Evolutionary conservation across 768 basidiomycete species (phyloP).

Genomic region (Pleurotus ostreatus): DNA sequence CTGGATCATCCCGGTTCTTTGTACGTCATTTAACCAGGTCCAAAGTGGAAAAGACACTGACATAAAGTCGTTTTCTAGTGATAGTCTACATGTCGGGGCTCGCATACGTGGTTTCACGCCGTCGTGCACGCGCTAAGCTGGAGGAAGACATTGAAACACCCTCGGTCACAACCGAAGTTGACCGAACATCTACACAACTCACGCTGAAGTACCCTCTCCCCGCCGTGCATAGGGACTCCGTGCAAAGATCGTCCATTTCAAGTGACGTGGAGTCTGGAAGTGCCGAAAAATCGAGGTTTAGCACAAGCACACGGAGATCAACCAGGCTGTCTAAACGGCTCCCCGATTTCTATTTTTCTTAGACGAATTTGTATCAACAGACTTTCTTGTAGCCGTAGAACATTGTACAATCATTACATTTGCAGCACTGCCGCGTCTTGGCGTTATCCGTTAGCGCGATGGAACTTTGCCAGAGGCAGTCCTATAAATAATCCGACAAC

Average conservation of each 20-base stretch:
- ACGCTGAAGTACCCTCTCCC: neutral
- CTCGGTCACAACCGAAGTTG: neutral
- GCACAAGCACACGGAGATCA: conserved; percentile 1
- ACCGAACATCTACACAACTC: no score
- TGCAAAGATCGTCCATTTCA: neutral
- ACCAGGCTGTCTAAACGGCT: conserved; percentile 5
- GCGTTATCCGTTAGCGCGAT: neutral
- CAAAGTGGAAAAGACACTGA: neutral
- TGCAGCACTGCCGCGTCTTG: neutral
- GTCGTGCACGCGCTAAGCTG: conserved; percentile 1
- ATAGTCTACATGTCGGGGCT: conserved; percentile 21
- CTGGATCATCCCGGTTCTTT: conserved; percentile 49
- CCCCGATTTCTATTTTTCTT: conserved; percentile 7
- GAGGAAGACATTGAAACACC: neutral
- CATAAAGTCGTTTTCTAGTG: neutral
- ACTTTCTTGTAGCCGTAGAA: neutral
- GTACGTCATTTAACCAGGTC: conserved; percentile 28
- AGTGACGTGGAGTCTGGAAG: neutral
- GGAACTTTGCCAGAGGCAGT: neutral
- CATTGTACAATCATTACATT: neutral
- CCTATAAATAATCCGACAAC: neutral
- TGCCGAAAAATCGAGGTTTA: neutral
- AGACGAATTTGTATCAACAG: neutral
- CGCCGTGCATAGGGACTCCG: neutral
- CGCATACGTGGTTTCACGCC: conserved; percentile 30